Conservation (phyloP, 768 basidiomycete species). For the Crassisporium funariophilum region DNA sequence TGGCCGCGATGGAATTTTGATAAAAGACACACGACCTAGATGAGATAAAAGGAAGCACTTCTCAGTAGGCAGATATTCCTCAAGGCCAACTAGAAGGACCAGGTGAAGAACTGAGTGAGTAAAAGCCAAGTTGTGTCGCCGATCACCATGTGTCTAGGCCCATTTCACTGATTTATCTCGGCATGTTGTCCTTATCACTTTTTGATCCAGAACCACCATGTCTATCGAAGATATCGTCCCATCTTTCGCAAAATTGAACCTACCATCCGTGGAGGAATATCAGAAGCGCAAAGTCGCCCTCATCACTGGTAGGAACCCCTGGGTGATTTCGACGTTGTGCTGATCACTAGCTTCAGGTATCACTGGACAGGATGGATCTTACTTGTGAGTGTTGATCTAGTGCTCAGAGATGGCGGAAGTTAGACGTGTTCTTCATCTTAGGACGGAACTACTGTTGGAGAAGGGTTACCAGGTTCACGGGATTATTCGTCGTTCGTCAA, state of each 20-base stretch:
- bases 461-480: conserved; percentile 95
- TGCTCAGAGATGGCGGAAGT: too few relatives aligned
- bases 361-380: conserved; percentile 96
- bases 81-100: too few relatives aligned
- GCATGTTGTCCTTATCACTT: too few relatives aligned
- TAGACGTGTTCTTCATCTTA: conserved; percentile 27
- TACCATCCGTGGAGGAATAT: conserved; percentile 81
- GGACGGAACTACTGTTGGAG: conserved; percentile 79
- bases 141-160: too few relatives aligned
- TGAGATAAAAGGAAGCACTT: too few relatives aligned
- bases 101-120: too few relatives aligned
- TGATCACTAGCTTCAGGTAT: conserved; percentile 57
- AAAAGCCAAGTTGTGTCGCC: too few relatives aligned
- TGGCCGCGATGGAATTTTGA: too few relatives aligned
- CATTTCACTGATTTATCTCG: too few relatives aligned
- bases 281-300: conserved; percentile 91
- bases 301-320: conserved; percentile 67
- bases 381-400: conserved; percentile 61
- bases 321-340: conserved; percentile 10
- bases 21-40: too few relatives aligned
- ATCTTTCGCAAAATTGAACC: conserved; percentile 52
- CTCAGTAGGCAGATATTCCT: too few relatives aligned
- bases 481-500: conserved; percentile 95
- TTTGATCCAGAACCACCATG: conserved; percentile 38
- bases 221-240: conserved; percentile 41